Evolutionary conservation across 2,329 filamentous ascomycete genomes (phyloP).

Genomic region (Colletotrichum karsti): DNA sequence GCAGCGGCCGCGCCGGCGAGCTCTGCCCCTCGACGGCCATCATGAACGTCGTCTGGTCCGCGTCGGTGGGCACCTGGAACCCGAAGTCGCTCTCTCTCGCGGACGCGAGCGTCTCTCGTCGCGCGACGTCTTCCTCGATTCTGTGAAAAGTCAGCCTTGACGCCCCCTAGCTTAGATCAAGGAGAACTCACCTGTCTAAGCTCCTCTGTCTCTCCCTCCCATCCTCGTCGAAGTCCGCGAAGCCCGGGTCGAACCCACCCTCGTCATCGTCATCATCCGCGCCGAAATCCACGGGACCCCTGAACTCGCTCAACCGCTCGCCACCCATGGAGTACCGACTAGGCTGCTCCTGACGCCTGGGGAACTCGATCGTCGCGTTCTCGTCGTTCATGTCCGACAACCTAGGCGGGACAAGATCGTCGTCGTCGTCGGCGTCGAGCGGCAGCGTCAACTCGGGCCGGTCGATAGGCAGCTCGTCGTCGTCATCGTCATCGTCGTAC

Average conservation of each 20-base stretch:
- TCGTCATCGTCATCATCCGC: conserved; percentile 54
- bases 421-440: conserved; percentile 50
- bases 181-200: conserved; percentile 49
- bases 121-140: conserved; percentile 48
- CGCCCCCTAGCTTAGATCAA: fast-evolving
- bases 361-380: conserved; percentile 64
- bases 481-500: conserved; percentile 32
- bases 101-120: conserved; percentile 45
- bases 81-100: conserved; percentile 60
- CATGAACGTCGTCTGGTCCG: conserved; percentile 61
- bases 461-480: conserved; percentile 59
- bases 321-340: conserved; percentile 60
- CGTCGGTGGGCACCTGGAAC: conserved; percentile 56
- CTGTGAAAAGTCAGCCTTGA: not conserved
- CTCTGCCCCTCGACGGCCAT: conserved; percentile 43
- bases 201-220: conserved; percentile 49
- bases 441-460: conserved; percentile 65
- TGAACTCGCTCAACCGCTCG: conserved; percentile 62
- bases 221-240: conserved; percentile 36
- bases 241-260: conserved; percentile 58
- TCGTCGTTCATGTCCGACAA: conserved; percentile 65
- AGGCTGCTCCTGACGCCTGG: conserved; percentile 60
- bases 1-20: conserved; percentile 27
- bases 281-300: conserved; percentile 44
- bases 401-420: conserved; percentile 61